Evolutionary conservation across 371 early-diverging fungal species (phyloP), one percentile per base, ranked within the genome.

Genomic region (Mortierella sp.): DNA sequence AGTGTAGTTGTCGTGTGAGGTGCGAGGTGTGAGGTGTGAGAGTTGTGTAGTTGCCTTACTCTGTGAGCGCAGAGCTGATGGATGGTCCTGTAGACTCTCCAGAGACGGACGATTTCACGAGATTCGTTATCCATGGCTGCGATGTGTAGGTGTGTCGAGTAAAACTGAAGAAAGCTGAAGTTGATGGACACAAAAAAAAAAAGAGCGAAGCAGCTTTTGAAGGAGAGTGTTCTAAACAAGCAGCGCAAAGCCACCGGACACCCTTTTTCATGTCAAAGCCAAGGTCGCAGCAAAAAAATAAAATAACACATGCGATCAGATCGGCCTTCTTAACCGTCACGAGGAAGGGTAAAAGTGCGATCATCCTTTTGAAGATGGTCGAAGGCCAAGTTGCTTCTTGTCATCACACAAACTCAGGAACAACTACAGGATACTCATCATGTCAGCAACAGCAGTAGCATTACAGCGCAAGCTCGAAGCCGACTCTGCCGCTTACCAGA

Each of bases 1-100:
- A 0, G 24, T 34, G 26, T 1, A 19, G n/a, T n/a, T n/a, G n/a
- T n/a, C n/a, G n/a, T n/a, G n/a, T n/a, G n/a, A n/a, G n/a, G n/a
- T n/a, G n/a, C n/a, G n/a, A n/a, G n/a, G n/a, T n/a, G n/a, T n/a
- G n/a, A n/a, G n/a, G n/a, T n/a, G n/a, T n/a, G n/a, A n/a, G n/a
- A n/a, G n/a, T n/a, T n/a, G n/a, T n/a, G n/a, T 47, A 22, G 39
- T n/a, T 58, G 2, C 64, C 73, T 79, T 90, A 92, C 94, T 85
- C 97, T 86, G 84, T 97, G 96, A 73, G 88, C 85, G 74, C 96
- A 95, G 93, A 98, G 93, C 88, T 97, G 92, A 84, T 96, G 95
- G 47, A 96, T 88, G 4, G 98, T 98, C 76, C 93, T 90, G 90
- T 91, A 96, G 24, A 96, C 96, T 79, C 95, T 91, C 93, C 93